These are phyloP conservation scores for Trypanosoma conorhini DNA, from an alignment of 208 protist genomes.

Conservation along the genomic window DNA sequence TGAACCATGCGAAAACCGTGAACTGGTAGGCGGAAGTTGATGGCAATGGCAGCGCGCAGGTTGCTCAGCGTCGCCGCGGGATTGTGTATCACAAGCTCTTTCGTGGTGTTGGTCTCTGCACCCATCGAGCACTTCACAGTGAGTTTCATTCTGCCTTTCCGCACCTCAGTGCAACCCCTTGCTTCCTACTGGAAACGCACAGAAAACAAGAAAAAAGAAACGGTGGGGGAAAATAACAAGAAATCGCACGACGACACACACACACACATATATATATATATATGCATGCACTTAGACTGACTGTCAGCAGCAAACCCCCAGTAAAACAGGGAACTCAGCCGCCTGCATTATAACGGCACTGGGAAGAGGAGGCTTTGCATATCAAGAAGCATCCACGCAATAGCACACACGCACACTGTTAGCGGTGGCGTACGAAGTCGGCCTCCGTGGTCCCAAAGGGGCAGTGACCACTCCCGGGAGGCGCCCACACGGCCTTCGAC, in stretches of 20 bases:
- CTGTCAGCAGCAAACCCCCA: not conserved
- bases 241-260: not conserved
- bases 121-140: constrained; percentile 51
- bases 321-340: not conserved
- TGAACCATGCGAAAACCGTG: constrained; percentile 53
- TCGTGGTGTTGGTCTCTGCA: constrained; percentile 39
- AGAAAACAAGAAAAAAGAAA: constrained; percentile 7
- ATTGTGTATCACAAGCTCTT: constrained; percentile 77
- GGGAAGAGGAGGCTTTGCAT: not conserved
- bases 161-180: not conserved
- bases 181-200: not conserved
- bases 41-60: constrained; percentile 67
- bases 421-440: constrained; percentile 35
- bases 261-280: constrained; percentile 12
- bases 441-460: constrained; percentile 55
- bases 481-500: constrained; percentile 58
- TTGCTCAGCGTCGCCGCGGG: constrained; percentile 71
- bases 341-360: not conserved
- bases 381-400: not conserved
- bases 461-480: constrained; percentile 58
- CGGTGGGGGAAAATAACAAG: not conserved
- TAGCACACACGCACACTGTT: not conserved
- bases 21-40: constrained; percentile 70
- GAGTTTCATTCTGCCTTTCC: constrained; percentile 60
- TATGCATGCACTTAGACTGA: not conserved